Evolutionary conservation across 2,329 filamentous ascomycete genomes (phyloP), one percentile per base, ranked within the genome.

Genomic region (Cytospora mali): DNA sequence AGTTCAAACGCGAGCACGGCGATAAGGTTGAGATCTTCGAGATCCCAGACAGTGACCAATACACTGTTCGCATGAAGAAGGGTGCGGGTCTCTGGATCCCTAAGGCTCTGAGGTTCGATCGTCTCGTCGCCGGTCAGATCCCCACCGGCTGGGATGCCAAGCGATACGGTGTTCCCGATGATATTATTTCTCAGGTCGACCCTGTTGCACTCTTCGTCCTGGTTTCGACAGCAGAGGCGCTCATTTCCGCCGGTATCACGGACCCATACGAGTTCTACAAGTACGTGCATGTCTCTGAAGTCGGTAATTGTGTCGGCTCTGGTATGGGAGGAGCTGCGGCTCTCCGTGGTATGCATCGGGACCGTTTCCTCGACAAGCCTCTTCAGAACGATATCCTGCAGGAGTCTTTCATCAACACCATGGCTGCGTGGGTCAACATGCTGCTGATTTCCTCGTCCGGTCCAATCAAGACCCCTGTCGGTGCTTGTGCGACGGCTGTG

Each of bases 371-470:
- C 66, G 95, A 99, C 80, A 95, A 93, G 81, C 95, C 94, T 61
- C 86, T 99, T 55, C 96, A 99, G 79, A 99, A 98, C 80, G 95
- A 99, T 74, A 97, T 99, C 74, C 85, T 99, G 16, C 96, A 99
- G 75, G 95, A 99, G 79, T 98, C 95, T 14, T 99, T 99, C 84
- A 98, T 99, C 85, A 99, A 99, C 84, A 99, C 95, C 61, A 99
- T 99, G 94, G 90, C 92, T 70, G 95, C 95, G 18, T 99, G 95
- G 95, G 93, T 99, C 62, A 99, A 99, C 83, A 99, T 99, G 95
- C 82, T 99, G 79, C 83, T 99, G 67, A 82, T 99, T 67, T 99
- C 95, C 5, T 98, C 95, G 6, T 98, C 95, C 58, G 95, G 95
- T 69, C 92, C 95, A 49, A 98, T 99, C 84, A 97, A 98, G 84